A percentile compares a stretch with the other conserved stretches of the same genome.
Evolutionary conservation across 495 filamentous ascomycete genomes (phyloP).

Genomic region (Staphylotrichum tortipilum): DNA sequence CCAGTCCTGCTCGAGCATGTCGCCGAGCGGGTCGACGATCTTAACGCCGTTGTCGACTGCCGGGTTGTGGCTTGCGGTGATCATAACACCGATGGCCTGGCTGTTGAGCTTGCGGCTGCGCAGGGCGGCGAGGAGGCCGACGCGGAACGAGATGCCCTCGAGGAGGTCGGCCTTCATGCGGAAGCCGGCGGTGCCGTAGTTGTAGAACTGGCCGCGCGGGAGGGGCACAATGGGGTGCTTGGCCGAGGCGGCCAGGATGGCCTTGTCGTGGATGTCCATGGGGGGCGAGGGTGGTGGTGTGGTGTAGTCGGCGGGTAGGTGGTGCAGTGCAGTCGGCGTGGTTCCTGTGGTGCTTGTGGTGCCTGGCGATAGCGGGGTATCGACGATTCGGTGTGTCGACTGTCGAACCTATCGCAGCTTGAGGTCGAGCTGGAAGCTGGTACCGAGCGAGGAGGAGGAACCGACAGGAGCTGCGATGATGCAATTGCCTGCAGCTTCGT

Average conservation of each 20-base stretch:
- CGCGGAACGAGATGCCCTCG: slow-evolving; percentile 84
- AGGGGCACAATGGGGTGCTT: slow-evolving; percentile 62
- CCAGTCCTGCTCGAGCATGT: slow-evolving; percentile 95
- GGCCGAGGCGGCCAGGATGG: slow-evolving; percentile 51
- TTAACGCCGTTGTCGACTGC: slow-evolving; percentile 97
- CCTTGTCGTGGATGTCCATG: slow-evolving; percentile 22
- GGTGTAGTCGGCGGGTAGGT: not conserved
- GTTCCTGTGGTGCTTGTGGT: not conserved
- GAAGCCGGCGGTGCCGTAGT: slow-evolving; percentile 90
- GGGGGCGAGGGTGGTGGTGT: not conserved
- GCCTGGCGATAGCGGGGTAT: too few species aligned
- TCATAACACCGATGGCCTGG: slow-evolving; percentile 94
- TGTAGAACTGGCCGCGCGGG: slow-evolving; percentile 54
- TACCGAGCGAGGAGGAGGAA: not conserved
- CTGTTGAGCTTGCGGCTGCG: slow-evolving; percentile 81
- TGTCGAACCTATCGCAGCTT: too few species aligned
- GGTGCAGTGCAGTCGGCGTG: not conserved
- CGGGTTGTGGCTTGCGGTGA: slow-evolving; percentile 97
- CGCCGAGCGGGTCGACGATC: slow-evolving; percentile 94
- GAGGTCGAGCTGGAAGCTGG: too few species aligned
- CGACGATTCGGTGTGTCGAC: not conserved
- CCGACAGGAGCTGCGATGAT: not conserved
- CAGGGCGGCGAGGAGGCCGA: slow-evolving; percentile 81
- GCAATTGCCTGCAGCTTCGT: not conserved
- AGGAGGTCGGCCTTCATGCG: slow-evolving; percentile 57